These are phyloP conservation scores for Termitomyces heimii DNA, from an alignment of 768 basidiomycete species.

Conservation along the genomic window DNA sequence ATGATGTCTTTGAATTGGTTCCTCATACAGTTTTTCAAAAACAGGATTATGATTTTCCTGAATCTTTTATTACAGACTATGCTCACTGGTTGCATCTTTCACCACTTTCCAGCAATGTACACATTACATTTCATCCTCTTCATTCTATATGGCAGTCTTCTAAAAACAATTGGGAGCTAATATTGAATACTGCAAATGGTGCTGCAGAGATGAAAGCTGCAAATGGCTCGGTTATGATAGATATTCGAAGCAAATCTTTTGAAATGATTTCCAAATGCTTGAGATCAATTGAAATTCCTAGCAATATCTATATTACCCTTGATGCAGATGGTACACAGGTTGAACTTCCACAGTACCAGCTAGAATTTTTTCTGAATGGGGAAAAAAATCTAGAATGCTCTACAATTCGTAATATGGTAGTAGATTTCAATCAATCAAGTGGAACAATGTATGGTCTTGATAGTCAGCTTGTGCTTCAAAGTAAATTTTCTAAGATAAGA, in stretches of 20 bases:
- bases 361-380: background rate
- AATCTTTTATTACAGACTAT: conserved; percentile 19
- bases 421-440: background rate
- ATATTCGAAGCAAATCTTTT: background rate
- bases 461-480: background rate
- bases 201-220: background rate
- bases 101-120: background rate
- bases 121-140: conserved; percentile 27
- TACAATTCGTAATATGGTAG: background rate
- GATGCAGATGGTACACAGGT: background rate
- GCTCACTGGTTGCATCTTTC: conserved; percentile 28
- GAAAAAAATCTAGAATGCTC: background rate
- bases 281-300: background rate
- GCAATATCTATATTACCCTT: background rate
- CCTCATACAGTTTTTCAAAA: background rate
- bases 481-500: background rate
- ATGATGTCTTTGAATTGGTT: background rate
- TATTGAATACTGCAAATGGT: conserved; percentile 27
- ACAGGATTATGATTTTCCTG: conserved; percentile 23
- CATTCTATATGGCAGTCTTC: conserved; percentile 21
- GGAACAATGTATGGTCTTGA: background rate
- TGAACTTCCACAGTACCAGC: background rate
- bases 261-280: background rate
- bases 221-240: background rate
- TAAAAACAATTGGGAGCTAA: background rate